Base-by-base conservation (phyloP, 768 basidiomycete species). In the Rhodotorula paludigena region DNA sequence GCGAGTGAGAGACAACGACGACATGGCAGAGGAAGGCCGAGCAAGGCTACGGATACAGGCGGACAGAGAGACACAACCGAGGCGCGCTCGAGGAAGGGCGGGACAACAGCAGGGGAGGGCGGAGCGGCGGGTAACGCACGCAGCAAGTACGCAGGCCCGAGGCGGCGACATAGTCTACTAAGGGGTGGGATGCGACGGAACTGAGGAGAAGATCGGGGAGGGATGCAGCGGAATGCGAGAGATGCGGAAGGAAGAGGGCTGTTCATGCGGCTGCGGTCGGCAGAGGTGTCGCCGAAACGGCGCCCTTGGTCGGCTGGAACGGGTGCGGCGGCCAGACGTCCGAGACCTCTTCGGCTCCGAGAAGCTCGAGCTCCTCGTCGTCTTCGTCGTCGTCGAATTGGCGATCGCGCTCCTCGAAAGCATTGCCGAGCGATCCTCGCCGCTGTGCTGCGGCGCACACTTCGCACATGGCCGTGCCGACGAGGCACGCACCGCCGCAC, bases 291-390 rank as follows among this genome's bases (percentile, higher is more conserved):
- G 33, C 23, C 32, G 44, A 23, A 10, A 57, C 20, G n/a, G 48
- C 28, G 48, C 30, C 20, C 48, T 49, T 59, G 48, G 47, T 49
- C 36, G 15, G 58, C 68, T 69, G 68, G 59, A 71, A 71, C 3
- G 69, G 69, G 32, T 71, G 66, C 6, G 69, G 69, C 20, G 69
- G 69, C 69, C 69, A 71, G 3, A 70, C 32, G 30, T 66, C 60
- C 11, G 49, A 42, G 23, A 59, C 44, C 41, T 70, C 64, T n/a
- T 52, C 48, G 35, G 51, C 59, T 55, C 57, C 63, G 28, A 48
- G 23, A 14, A 48, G 28, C 10, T 67, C 60, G 23, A 66, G 55
- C 57, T 61, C 68, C 28, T 65, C 64, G 8, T 58, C 55, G 12
- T 66, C 61, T 25, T 60, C 42, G 28, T 66, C 69, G 36, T 64